Percentiles rank a stretch among this genome's conserved stretches.
Evolutionary conservation across 2,329 filamentous ascomycete species (phyloP).

Genomic region (Alternaria panax): DNA sequence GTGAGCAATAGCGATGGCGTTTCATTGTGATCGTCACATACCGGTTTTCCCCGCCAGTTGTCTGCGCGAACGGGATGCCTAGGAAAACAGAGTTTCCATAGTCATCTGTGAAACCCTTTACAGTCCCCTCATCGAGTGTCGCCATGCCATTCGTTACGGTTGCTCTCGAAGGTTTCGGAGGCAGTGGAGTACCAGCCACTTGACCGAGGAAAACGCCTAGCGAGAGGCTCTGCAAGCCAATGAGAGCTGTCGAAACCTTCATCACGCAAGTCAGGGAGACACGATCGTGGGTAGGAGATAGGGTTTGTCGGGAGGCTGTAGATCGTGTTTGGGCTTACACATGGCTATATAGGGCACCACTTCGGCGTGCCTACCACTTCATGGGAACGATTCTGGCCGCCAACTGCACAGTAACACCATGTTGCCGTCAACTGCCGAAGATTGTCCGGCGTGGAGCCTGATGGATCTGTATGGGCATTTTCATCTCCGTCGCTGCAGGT

Average conservation of each 20-base stretch:
- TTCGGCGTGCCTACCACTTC: slow-evolving; percentile 1
- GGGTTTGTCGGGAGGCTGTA: slow-evolving; percentile 15
- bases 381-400: slow-evolving; percentile 11
- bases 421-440: slow-evolving; percentile 11
- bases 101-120: slow-evolving; percentile 28
- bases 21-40: slow-evolving; percentile 2
- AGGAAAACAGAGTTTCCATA: slow-evolving; percentile 33
- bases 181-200: slow-evolving; percentile 14
- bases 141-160: slow-evolving; percentile 14
- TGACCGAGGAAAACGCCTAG: slow-evolving; percentile 14
- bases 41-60: slow-evolving; percentile 34
- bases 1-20: background rate
- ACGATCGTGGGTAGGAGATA: slow-evolving; percentile 3
- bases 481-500: slow-evolving; percentile 21
- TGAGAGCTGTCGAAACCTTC: slow-evolving; percentile 13
- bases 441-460: slow-evolving; percentile 12
- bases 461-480: slow-evolving; percentile 7
- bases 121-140: slow-evolving; percentile 22
- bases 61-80: slow-evolving; percentile 35
- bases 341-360: slow-evolving; percentile 15
- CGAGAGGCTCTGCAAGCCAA: slow-evolving; percentile 13
- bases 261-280: slow-evolving; percentile 13
- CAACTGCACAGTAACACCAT: slow-evolving; percentile 2
- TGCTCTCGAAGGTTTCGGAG: slow-evolving; percentile 13
- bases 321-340: slow-evolving; percentile 11